Evolutionary conservation across 495 filamentous ascomycete species (phyloP).

Genomic region (Articulospora tetracladia): DNA sequence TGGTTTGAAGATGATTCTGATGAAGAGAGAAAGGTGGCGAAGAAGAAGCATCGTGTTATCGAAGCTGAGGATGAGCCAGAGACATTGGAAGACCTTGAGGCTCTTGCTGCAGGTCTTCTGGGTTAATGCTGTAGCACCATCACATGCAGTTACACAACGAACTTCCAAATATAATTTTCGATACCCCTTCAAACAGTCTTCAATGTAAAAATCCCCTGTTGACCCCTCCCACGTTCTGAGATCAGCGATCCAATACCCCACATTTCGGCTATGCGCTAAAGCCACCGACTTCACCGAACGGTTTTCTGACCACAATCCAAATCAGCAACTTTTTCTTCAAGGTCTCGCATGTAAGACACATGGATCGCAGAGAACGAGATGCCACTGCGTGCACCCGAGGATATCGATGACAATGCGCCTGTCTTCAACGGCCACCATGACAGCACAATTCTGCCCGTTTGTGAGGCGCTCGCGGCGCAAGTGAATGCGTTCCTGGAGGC

Average conservation of each 20-base stretch:
- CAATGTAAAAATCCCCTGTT: background rate
- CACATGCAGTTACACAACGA: background rate
- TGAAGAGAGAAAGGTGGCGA: slow-evolving; percentile 39
- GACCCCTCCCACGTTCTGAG: background rate
- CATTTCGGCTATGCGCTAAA: slow-evolving; percentile 12
- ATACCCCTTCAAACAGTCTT: slow-evolving; percentile 4
- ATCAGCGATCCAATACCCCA: slow-evolving; percentile 2
- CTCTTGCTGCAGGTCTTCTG: slow-evolving; percentile 77
- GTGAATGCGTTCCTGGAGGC: slow-evolving; percentile 67
- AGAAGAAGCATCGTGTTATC: slow-evolving; percentile 46
- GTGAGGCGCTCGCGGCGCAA: slow-evolving; percentile 57
- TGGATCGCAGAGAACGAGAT: slow-evolving; percentile 19
- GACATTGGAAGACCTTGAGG: slow-evolving; percentile 86
- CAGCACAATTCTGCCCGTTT: slow-evolving; percentile 33
- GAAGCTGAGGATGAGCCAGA: slow-evolving; percentile 63
- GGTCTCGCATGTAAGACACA: slow-evolving; percentile 12
- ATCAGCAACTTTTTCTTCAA: background rate
- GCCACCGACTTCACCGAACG: background rate
- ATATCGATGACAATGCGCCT: slow-evolving; percentile 15
- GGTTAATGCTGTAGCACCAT: slow-evolving; percentile 2
- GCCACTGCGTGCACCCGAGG: slow-evolving; percentile 17
- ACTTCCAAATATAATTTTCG: background rate
- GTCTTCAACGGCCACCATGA: slow-evolving; percentile 10
- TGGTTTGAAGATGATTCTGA: slow-evolving; percentile 44
- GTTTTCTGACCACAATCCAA: background rate